These are phyloP conservation scores for Candida dubliniensis DNA, from an alignment of 1,139 yeast species.

Conservation along the genomic window DNA sequence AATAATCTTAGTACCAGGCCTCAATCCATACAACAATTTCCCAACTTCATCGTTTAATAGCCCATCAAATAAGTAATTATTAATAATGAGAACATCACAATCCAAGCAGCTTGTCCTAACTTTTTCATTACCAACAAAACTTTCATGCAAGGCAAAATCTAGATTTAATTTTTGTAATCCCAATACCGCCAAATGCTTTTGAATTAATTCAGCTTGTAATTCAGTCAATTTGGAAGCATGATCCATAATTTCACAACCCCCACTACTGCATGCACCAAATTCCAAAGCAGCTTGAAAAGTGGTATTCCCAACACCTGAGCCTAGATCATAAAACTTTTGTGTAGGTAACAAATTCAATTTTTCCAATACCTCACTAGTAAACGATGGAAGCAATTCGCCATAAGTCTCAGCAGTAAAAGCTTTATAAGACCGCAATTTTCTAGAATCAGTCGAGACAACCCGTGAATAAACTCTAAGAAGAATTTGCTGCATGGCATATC, in stretches of 20 bases:
- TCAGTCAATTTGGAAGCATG: constrained; percentile 73
- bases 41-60: constrained; percentile 69
- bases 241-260: constrained; percentile 89
- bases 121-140: constrained; percentile 65
- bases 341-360: constrained; percentile 57
- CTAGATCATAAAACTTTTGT: constrained; percentile 75
- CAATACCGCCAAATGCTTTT: constrained; percentile 55
- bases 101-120: constrained; percentile 55
- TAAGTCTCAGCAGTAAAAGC: constrained; percentile 91
- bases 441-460: constrained; percentile 73
- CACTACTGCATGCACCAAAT: constrained; percentile 71
- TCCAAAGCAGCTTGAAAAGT: constrained; percentile 88
- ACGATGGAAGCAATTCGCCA: constrained; percentile 84
- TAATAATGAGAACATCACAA: constrained; percentile 74
- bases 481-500: constrained; percentile 63
- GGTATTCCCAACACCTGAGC: constrained; percentile 94
- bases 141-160: constrained; percentile 61
- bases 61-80: constrained; percentile 81
- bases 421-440: constrained; percentile 65
- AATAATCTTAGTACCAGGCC: constrained; percentile 75
- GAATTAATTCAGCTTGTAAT: constrained; percentile 58
- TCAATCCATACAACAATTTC: constrained; percentile 58
- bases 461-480: constrained; percentile 73
- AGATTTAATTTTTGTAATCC: constrained; percentile 63
- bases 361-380: constrained; percentile 65